Conservation (phyloP, 73 alveolate genomes). For the Tetrahymena borealis region DNA sequence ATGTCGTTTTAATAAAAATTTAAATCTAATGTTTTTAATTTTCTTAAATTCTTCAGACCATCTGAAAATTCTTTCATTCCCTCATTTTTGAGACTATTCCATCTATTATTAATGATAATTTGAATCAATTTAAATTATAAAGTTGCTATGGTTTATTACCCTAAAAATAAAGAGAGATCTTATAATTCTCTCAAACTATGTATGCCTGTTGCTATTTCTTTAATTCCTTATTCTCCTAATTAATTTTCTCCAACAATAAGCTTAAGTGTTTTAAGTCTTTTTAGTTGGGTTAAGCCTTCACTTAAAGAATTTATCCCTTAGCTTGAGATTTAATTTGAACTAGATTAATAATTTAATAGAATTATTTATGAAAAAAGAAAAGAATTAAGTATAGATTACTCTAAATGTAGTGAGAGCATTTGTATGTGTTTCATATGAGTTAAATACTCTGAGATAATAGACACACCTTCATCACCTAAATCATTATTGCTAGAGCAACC, state of each 20-base stretch:
- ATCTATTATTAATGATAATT: background rate
- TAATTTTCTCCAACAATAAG: background rate
- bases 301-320: background rate
- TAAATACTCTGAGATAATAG: background rate
- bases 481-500: background rate
- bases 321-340: background rate
- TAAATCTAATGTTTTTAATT: background rate
- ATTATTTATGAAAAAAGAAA: background rate
- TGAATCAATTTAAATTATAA: background rate
- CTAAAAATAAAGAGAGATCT: background rate
- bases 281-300: background rate
- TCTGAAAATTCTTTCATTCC: background rate
- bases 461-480: background rate
- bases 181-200: background rate
- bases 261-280: background rate
- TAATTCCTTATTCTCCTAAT: background rate
- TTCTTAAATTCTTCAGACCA: background rate
- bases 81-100: background rate
- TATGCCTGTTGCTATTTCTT: background rate
- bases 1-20: background rate
- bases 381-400: background rate
- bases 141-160: background rate
- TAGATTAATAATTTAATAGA: background rate
- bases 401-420: background rate
- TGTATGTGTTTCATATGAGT: background rate